Conservation (phyloP, 2,329 filamentous ascomycete genomes). For the Leptographium lundbergii region DNA sequence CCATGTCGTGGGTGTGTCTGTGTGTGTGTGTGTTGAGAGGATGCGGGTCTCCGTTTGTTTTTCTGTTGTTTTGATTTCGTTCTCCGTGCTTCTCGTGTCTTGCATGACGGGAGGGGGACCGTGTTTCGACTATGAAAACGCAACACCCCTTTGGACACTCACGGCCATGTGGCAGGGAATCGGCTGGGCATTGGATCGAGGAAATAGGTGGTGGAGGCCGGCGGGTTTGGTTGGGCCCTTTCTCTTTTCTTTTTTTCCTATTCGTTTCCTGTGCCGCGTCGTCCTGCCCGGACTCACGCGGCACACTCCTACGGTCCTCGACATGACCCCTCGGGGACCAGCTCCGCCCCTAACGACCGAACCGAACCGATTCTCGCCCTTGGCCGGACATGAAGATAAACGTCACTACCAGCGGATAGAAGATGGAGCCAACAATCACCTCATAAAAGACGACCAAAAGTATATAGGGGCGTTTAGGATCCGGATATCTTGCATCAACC, state of each 20-base stretch:
- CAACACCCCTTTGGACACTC: neutral
- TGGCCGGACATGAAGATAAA: neutral
- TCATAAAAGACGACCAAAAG: conserved; percentile 12
- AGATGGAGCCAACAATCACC: conserved; percentile 51
- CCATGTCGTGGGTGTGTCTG: conserved; percentile 5
- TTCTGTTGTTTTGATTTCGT: neutral
- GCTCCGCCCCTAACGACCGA: conserved; percentile 16
- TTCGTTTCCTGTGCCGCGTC: neutral
- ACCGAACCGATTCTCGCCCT: conserved; percentile 14
- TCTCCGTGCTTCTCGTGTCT: neutral
- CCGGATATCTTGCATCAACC: conserved; percentile 70
- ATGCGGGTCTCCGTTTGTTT: conserved; percentile 1
- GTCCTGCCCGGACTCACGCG: neutral
- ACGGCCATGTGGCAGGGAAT: neutral
- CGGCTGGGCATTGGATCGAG: neutral
- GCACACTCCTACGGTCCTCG: neutral
- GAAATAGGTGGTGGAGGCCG: neutral
- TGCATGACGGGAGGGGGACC: too few relatives aligned
- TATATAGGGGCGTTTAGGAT: conserved; percentile 52
- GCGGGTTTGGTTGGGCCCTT: neutral
- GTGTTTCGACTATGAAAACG: neutral
- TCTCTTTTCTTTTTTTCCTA: conserved; percentile 20
- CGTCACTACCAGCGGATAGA: conserved; percentile 47
- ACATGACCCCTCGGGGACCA: neutral
- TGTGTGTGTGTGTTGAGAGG: neutral